Evolutionary conservation across 305 asterid genomes (phyloP).

Genomic region (Fraxinus latifolia): DNA sequence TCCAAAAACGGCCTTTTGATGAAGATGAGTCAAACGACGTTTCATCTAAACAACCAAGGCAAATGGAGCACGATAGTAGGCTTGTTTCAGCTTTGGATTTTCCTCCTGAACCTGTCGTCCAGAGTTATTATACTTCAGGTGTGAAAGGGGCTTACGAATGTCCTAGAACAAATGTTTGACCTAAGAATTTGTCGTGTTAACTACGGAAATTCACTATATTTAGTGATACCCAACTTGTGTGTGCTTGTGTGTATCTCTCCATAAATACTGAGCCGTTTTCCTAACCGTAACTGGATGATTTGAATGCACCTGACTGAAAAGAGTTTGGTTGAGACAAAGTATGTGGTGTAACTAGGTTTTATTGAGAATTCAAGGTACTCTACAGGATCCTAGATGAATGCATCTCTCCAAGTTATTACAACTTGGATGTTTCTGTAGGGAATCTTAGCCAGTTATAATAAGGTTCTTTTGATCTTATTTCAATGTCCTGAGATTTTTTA

Average conservation of each 20-base stretch:
- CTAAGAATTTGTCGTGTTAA: not conserved
- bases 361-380: not conserved
- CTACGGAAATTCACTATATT: not conserved
- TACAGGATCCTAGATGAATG: not conserved
- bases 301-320: not conserved
- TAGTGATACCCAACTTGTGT: not conserved
- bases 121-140: conserved; percentile 18
- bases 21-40: conserved; percentile 20
- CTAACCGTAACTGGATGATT: not conserved
- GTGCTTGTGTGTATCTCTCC: not conserved
- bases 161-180: not conserved
- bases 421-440: not conserved
- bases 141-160: not conserved
- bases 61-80: conserved; percentile 7
- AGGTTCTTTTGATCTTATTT: not conserved
- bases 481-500: not conserved
- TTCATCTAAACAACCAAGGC: conserved; percentile 24
- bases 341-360: not conserved
- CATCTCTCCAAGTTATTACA: not conserved
- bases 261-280: not conserved
- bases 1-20: conserved; percentile 23
- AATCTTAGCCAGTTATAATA: not conserved
- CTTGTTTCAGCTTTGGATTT: conserved; percentile 19
- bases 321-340: not conserved
- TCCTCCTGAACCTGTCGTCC: conserved; percentile 18